These are phyloP conservation scores for Kazachstania sp. DNA, from an alignment of 1,139 yeast species.

Conservation along the genomic window DNA sequence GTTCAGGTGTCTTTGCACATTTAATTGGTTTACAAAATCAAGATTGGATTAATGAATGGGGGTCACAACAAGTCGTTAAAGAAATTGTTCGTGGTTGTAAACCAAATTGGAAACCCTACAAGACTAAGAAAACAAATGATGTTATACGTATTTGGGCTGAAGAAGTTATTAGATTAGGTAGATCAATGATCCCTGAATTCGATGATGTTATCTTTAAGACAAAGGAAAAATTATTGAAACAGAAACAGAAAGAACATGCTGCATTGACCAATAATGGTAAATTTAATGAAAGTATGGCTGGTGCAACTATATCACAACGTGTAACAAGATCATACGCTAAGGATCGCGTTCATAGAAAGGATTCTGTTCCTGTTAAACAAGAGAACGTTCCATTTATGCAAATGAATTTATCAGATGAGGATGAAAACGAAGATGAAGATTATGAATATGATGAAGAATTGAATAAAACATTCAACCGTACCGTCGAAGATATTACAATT, in stretches of 20 bases:
- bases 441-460: constrained; percentile 31
- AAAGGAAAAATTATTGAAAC: constrained; percentile 8
- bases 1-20: constrained; percentile 76
- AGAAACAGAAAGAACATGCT: not conserved
- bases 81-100: constrained; percentile 66
- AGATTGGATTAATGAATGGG: constrained; percentile 59
- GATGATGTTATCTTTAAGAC: constrained; percentile 21
- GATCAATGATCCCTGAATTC: constrained; percentile 56
- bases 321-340: constrained; percentile 18
- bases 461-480: constrained; percentile 31
- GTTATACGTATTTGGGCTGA: constrained; percentile 51
- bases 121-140: constrained; percentile 37
- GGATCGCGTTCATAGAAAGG: constrained; percentile 1
- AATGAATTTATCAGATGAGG: constrained; percentile 26
- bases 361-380: not conserved
- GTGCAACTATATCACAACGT: constrained; percentile 16
- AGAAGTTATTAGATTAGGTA: constrained; percentile 57
- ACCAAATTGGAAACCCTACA: constrained; percentile 54
- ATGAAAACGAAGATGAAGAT: constrained; percentile 31
- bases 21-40: constrained; percentile 54
- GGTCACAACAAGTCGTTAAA: constrained; percentile 51
- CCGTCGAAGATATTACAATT: constrained; percentile 33
- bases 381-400: constrained; percentile 23
- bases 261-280: constrained; percentile 2
- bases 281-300: not conserved